Evolutionary conservation across 257 asterid genomes (phyloP), one percentile per base, ranked within the genome.

Genomic region (Mentha longifolia): DNA sequence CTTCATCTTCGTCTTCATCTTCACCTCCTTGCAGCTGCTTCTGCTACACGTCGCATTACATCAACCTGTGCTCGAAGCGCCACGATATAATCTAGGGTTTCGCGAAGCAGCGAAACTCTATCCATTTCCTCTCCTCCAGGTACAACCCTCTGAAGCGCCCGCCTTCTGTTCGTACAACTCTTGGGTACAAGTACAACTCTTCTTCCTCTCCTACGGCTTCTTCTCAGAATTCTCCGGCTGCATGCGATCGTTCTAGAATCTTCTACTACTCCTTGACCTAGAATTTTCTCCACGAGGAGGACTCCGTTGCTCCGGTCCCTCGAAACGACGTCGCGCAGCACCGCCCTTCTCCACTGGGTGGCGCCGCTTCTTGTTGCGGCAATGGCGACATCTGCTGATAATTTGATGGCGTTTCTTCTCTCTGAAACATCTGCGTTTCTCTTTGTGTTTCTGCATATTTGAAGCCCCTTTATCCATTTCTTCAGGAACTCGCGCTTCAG

Each of bases 71-170:
- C 79, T 15, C 82, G 80, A 13, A 91, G 79, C 9, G 94, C 82
- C 33, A 79, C 49, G 20, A 91, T 82, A 45, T 91, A 91, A 85
- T 91, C 96, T 85, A 91, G 90, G 84, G 97, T 87, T 88, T 91
- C 96, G 65, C 64, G 82, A 17, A 91, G 84, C 76, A 91, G 75
- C 42, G 74, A 79, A 31, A 74, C 28, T 11, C 58, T 88, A 72
- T 85, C 89, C 88, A 91, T 80, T 46, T 20, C 67, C 68, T 86
- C 85, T 46, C 97, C 97, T 3, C 97, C 97, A 10, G 97, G 97
- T 4, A 91, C 86, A 72, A 91, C 94, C 43, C 77, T 81, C 69
- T 84, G 80, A 59, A 91, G 92, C 81, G 82, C 78, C 4, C 81
- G 39, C 15, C 87, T 91, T 70, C 86, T 85, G 64, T 67, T 83